phyloP scores from a whole-genome alignment of 345 rosid species.

The Aurinia saxatilis region DNA sequence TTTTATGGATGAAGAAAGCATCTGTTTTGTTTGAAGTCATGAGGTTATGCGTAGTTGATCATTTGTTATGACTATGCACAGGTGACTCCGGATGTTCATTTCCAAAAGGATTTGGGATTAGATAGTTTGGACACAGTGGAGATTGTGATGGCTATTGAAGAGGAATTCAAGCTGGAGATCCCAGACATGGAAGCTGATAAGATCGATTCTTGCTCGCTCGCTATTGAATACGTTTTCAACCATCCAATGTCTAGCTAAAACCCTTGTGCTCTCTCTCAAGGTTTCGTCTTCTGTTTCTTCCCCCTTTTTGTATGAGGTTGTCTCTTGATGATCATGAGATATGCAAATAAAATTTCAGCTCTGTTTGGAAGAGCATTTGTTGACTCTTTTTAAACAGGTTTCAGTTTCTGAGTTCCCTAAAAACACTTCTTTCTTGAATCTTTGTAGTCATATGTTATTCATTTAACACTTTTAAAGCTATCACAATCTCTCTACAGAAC shows the following conservation, averaged over 20 bases:
- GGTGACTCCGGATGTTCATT: conserved; percentile 79
- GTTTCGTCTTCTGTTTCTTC: conserved; percentile 5
- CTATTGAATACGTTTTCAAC: conserved; percentile 76
- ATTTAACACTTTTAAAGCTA: background rate
- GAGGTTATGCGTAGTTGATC: background rate
- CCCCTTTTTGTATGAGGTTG: conserved; percentile 8
- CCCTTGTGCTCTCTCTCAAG: background rate
- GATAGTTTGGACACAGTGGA: conserved; percentile 94
- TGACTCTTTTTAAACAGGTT: conserved; percentile 15
- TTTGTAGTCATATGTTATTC: background rate
- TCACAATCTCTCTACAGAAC: background rate
- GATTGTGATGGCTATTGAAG: conserved; percentile 94
- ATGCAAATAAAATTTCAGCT: conserved; percentile 32
- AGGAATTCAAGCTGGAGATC: conserved; percentile 92
- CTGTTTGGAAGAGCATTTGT: conserved; percentile 23
- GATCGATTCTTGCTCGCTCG: conserved; percentile 76
- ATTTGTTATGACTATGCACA: background rate
- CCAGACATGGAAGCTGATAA: conserved; percentile 94
- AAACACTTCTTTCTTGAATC: conserved; percentile 1
- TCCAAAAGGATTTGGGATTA: conserved; percentile 81
- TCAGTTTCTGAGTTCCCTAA: background rate
- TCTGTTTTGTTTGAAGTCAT: background rate
- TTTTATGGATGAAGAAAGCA: background rate
- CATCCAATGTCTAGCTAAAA: conserved; percentile 71
- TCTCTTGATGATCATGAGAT: conserved; percentile 24